These are phyloP conservation scores for Aspergillus carbonarius DNA, from an alignment of 2,329 filamentous ascomycete species.

Conservation along the genomic window DNA sequence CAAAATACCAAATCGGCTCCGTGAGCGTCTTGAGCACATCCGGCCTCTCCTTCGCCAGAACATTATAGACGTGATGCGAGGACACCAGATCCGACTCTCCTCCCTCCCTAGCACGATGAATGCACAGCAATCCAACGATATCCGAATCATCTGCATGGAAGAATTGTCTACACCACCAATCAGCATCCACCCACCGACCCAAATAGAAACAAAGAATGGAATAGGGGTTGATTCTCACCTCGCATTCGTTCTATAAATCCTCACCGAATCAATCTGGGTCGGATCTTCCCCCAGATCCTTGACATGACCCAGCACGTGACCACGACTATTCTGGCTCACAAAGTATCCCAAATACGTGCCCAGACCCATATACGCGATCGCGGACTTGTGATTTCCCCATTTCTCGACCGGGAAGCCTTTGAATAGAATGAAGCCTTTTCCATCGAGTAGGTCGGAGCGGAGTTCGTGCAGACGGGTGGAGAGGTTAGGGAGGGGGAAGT, in stretches of 20 bases:
- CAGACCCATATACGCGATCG: constrained; percentile 87
- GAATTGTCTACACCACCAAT: constrained; percentile 58
- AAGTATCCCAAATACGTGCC: constrained; percentile 85
- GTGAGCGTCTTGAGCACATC: constrained; percentile 75
- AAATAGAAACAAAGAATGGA: not conserved
- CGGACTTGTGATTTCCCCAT: constrained; percentile 78
- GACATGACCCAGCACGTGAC: constrained; percentile 84
- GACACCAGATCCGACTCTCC: constrained; percentile 82
- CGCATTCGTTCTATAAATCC: constrained; percentile 87
- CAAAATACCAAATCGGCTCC: constrained; percentile 84
- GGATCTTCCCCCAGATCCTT: constrained; percentile 84
- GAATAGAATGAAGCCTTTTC: constrained; percentile 87
- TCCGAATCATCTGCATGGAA: constrained; percentile 84
- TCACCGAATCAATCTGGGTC: constrained; percentile 77
- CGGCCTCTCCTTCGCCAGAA: constrained; percentile 69
- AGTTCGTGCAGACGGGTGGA: constrained; percentile 55
- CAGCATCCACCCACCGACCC: not conserved
- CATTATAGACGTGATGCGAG: constrained; percentile 79
- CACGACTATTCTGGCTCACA: constrained; percentile 78
- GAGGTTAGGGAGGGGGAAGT: constrained; percentile 63
- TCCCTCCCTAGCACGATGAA: constrained; percentile 74
- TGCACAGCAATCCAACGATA: constrained; percentile 78
- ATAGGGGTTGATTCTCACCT: constrained; percentile 50
- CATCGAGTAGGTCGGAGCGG: constrained; percentile 69
- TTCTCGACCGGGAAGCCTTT: constrained; percentile 74